These are phyloP conservation scores for Quercus berberidifolia DNA, from an alignment of 306 rosid species.

Conservation along the genomic window DNA sequence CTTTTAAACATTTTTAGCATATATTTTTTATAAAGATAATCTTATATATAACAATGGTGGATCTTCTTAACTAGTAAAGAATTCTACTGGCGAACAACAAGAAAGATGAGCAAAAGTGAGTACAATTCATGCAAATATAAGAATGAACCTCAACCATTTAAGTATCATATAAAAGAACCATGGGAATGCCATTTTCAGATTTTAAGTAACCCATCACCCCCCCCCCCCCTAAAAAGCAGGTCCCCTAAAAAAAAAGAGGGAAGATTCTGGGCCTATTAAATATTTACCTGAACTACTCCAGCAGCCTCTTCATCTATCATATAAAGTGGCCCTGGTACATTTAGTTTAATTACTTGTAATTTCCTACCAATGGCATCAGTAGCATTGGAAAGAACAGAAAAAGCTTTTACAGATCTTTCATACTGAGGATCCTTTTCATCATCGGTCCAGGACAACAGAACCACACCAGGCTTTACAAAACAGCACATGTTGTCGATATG, in stretches of 20 bases:
- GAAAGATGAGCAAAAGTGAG: not conserved
- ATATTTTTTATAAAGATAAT: not conserved
- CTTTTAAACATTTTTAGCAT: not conserved
- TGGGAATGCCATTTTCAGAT: not conserved
- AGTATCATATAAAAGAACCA: not conserved
- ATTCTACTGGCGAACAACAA: not conserved
- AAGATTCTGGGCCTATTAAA: not conserved
- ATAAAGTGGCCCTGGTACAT: constrained; percentile 70
- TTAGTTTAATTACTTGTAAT: constrained; percentile 71
- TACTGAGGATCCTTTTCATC: constrained; percentile 85
- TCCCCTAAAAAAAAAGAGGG: not conserved
- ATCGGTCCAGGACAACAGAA: constrained; percentile 81
- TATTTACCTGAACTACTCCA: constrained; percentile 55
- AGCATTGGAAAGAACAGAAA: constrained; percentile 51
- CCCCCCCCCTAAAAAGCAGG: no score
- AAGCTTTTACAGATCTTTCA: constrained; percentile 70
- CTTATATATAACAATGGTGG: not conserved
- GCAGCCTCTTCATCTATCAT: constrained; percentile 78
- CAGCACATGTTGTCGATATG: constrained; percentile 95
- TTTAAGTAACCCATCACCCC: not conserved
- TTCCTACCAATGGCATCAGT: constrained; percentile 82
- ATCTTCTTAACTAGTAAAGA: not conserved
- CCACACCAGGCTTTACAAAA: constrained; percentile 85
- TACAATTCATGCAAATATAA: not conserved
- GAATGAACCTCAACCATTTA: not conserved